phyloP scores from a whole-genome alignment of 1,284 basidiomycete genomes.

The Veloporphyrellus conicus region DNA sequence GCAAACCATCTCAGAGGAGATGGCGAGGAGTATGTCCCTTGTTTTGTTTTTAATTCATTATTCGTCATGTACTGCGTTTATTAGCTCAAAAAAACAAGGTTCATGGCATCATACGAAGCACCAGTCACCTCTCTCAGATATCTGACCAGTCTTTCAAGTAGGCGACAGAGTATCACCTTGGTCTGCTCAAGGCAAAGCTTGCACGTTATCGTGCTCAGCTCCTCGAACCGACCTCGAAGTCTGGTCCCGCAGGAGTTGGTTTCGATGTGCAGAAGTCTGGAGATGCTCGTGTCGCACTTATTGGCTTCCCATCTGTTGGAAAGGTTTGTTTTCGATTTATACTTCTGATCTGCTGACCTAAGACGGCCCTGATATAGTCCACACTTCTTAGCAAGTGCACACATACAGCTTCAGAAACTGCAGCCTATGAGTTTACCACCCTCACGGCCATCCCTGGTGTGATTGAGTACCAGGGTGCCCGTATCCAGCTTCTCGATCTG shows the following conservation, averaged over 20 bases:
- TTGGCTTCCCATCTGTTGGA: conserved; percentile 93
- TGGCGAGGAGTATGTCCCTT: conserved; percentile 64
- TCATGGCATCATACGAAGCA: no score
- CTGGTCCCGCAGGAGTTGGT: conserved; percentile 77
- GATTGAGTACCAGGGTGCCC: conserved; percentile 87
- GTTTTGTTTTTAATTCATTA: conserved; percentile 1
- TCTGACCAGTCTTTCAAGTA: conserved; percentile 39
- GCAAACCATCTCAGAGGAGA: conserved; percentile 66
- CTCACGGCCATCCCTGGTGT: conserved; percentile 94
- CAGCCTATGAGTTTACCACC: conserved; percentile 96
- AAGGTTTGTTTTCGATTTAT: conserved; percentile 47
- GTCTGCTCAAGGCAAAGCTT: conserved; percentile 84
- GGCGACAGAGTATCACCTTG: conserved; percentile 90
- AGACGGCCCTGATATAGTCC: conserved; percentile 50
- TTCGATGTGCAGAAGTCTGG: conserved; percentile 95
- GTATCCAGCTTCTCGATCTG: conserved; percentile 91
- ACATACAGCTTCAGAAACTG: conserved; percentile 83
- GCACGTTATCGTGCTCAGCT: conserved; percentile 89
- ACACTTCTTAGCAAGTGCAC: conserved; percentile 91
- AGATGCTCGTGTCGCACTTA: conserved; percentile 89
- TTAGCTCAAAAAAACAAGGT: conserved; percentile 91
- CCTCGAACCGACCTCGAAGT: conserved; percentile 80
- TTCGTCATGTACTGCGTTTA: conserved; percentile 2
- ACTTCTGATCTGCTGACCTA: conserved; percentile 2
- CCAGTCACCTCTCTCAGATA: neutral